Evolutionary conservation across 345 rosid species (phyloP), one percentile per base, ranked within the genome.

Genomic region (Anacardium occidentale): DNA sequence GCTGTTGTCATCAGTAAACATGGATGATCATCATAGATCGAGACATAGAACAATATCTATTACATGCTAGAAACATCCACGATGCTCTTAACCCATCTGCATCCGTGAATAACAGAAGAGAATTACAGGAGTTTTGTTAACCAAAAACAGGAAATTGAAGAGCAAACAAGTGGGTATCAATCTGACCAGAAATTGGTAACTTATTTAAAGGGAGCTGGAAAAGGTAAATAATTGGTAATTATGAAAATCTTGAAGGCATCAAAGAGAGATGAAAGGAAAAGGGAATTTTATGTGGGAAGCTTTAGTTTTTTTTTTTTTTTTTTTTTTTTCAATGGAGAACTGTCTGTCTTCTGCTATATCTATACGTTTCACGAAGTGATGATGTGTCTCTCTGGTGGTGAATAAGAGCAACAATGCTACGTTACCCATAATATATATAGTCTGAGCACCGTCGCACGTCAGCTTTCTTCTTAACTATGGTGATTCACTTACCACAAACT

Each of bases 51-150:
- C 32, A 74, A 75, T 61, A 81, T 66, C 69, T 68, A 85, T 84
- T 82, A 85, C 85, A 76, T 77, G 81, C 79, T 11, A 69, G 26
- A 59, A 45, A 77, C 65, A 74, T 68, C 77, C 76, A 15, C 10
- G 81, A 78, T 80, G 83, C 69, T 69, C 76, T 74, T 85, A 77
- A 68, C 80, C 85, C 84, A 83, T 83, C 83, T 72, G 83, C 87
- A 86, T 78, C 81, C 47, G 75, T 69, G 76, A 71, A 78, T 68
- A 80, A 83, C 47, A 64, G 76, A 75, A 66, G 67, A 71, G 69
- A 74, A 69, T 55, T 70, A 59, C 74, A 72, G 53, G 64, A 71
- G 60, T 62, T 77, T 74, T 45, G 57, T 51, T 22, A 73, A 69
- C 78, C 79, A 60, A 72, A 70, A 76, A 69, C 9, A 45, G 71